A percentile compares a stretch with the other conserved stretches of the same genome.
phyloP scores from a whole-genome alignment of 345 rosid genomes.

The Citrus sinensis region DNA sequence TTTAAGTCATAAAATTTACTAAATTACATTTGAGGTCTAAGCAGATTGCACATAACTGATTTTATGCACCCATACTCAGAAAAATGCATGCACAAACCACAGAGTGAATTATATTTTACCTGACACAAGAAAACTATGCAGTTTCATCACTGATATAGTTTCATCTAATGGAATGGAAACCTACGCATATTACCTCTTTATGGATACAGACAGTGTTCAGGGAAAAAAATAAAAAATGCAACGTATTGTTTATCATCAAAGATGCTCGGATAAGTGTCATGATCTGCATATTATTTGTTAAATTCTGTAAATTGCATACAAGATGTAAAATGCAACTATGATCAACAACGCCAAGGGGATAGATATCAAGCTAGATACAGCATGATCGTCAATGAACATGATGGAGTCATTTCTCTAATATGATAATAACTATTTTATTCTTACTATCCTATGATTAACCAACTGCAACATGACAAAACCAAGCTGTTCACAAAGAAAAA shows the following conservation, averaged over 20 bases:
- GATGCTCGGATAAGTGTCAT: too few relatives aligned
- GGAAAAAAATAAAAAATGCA: too few relatives aligned
- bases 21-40: background rate
- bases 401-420: background rate
- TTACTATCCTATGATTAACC: background rate
- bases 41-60: background rate
- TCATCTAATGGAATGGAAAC: background rate
- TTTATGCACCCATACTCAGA: background rate
- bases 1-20: background rate
- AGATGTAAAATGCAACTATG: background rate
- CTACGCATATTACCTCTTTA: background rate
- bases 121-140: background rate
- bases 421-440: background rate
- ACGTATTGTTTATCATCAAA: too few relatives aligned
- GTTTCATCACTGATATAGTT: background rate
- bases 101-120: background rate
- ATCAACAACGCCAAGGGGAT: background rate
- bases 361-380: background rate
- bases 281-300: too few relatives aligned
- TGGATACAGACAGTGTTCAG: background rate
- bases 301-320: background rate
- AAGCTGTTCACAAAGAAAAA: background rate
- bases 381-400: background rate
- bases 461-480: background rate
- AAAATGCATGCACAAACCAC: background rate